Base-by-base conservation (phyloP, 495 filamentous ascomycete genomes). In the Chaetomium fimeti region DNA sequence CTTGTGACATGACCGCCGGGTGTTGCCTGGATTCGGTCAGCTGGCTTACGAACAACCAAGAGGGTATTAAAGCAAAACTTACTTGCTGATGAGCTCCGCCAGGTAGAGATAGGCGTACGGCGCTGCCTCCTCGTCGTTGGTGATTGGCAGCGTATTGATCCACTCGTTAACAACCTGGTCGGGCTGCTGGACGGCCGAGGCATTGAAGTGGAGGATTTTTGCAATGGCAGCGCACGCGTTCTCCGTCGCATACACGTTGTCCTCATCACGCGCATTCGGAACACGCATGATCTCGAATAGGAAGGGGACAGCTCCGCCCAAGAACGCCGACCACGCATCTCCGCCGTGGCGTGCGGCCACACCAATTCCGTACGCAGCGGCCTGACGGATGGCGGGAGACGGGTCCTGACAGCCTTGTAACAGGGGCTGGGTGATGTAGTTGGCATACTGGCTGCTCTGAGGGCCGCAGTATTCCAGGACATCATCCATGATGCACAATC, bases 141-240 rank as follows among this genome's bases (percentile, higher is more conserved):
- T 87, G 51, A 99, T 88, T 1, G 95, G 95, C 28, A 99, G 78
- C 1, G 91, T 96, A 25, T 90, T 86, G 28, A 99, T 79, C 95
- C 95, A 99, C 73, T 86, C 87, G 38, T 76, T 74, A 29, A 90
- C 85, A 36, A 97, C 81, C 32, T 89, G 82, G 69, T 92, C 87
- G 24, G 86, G 77, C 71, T 92, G 88, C 47, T 76, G 77, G 24
- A 98, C 85, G 75, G 89, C 90, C 63, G 81, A 81, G 3, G 83
- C 72, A 76, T 97, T 97, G 81, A 85, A 96, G 69, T 94, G 92
- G 66, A 99, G 78, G 52, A 98, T 90, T 84, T 98, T 98, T 29
- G 95, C 94, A 73, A 99, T 95, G 72, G 90, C 91, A 38, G 95
- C 93, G 65, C 92, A 96, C 7, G 95, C 94, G 74, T 99, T 99